These are phyloP conservation scores for Trifolium repens DNA, from an alignment of 306 rosid species.

Conservation along the genomic window DNA sequence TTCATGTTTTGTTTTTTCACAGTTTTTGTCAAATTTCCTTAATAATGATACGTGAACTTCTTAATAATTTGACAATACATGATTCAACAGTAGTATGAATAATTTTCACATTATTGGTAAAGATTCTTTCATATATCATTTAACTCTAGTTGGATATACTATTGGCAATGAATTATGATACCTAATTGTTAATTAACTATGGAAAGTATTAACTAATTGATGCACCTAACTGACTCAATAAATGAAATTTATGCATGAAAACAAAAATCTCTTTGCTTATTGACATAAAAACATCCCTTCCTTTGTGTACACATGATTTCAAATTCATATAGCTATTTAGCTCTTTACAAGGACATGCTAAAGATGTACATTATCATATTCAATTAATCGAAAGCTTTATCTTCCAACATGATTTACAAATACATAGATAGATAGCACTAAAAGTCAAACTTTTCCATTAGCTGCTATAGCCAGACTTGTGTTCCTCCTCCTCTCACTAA, in stretches of 20 bases:
- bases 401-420: conserved; percentile 14
- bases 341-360: conserved; percentile 45
- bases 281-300: conserved; percentile 31
- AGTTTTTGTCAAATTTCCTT: background rate
- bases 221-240: background rate
- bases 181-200: background rate
- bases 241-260: background rate
- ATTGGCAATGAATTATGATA: background rate
- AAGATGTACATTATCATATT: conserved; percentile 49
- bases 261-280: conserved; percentile 37
- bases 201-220: background rate
- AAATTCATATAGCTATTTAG: conserved; percentile 41
- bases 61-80: too few species aligned
- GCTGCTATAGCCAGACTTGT: conserved; percentile 66
- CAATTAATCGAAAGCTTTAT: conserved; percentile 21
- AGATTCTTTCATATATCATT: background rate
- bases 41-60: background rate
- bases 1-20: background rate
- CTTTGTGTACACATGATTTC: conserved; percentile 38
- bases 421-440: conserved; percentile 11
- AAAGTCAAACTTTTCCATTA: conserved; percentile 49
- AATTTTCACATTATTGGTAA: background rate
- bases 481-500: conserved; percentile 73
- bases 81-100: too few species aligned
- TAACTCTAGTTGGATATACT: background rate